Evolutionary conservation across 1,139 yeast species (phyloP).

Genomic region (Barnettozyma hawaiiensis): DNA sequence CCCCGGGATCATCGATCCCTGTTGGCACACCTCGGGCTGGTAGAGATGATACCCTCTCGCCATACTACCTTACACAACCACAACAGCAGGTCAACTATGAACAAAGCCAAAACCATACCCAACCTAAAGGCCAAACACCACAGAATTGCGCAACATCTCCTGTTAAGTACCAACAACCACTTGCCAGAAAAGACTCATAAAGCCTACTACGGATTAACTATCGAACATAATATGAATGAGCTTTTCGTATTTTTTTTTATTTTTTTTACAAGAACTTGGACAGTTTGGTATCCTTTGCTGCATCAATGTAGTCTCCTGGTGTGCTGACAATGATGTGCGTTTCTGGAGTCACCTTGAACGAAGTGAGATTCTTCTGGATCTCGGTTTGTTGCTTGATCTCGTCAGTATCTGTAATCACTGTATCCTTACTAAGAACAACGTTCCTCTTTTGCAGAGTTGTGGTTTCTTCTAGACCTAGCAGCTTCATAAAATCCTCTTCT

Average conservation of each 20-base stretch:
- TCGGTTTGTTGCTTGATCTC: constrained; percentile 20
- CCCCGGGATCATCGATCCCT: background rate
- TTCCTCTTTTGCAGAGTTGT: constrained; percentile 10
- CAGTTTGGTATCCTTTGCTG: constrained; percentile 30
- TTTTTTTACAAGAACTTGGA: constrained; percentile 29
- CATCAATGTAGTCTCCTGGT: constrained; percentile 32
- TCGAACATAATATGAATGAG: too few relatives aligned
- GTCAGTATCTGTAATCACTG: constrained; percentile 12
- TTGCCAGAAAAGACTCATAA: background rate
- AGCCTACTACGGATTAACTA: too few relatives aligned
- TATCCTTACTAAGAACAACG: background rate
- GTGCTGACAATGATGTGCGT: constrained; percentile 30
- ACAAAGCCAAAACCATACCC: background rate
- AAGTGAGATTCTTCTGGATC: constrained; percentile 26
- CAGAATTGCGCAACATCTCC: background rate
- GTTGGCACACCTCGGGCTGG: background rate
- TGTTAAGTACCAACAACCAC: background rate
- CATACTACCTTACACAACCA: background rate
- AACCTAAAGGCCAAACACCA: background rate
- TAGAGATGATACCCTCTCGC: background rate
- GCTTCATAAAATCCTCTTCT: constrained; percentile 18
- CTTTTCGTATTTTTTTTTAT: too few relatives aligned
- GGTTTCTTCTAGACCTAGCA: constrained; percentile 13
- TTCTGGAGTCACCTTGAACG: constrained; percentile 28
- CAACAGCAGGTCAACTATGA: background rate